Evolutionary conservation across 768 basidiomycete genomes (phyloP), one percentile per base, ranked within the genome.

Genomic region (Pisolithus marmoratus): DNA sequence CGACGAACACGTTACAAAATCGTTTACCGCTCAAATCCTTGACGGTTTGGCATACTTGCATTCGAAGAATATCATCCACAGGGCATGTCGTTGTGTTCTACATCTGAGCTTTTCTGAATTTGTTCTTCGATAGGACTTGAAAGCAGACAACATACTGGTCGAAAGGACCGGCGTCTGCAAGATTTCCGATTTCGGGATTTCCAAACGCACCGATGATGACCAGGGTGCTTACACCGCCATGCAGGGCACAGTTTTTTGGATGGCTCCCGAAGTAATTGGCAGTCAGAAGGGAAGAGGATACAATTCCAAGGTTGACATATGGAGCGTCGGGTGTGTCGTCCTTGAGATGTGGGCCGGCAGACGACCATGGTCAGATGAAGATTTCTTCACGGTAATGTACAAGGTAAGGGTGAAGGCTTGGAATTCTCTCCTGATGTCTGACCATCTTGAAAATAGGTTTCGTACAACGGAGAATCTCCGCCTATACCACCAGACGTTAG

Each of bases 171-270:
- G 96, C 1, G 73, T 87, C 22, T 96, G 94, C 78, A 98, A 98
- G 72, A 98, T 99, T 48, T 94, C 93, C 3, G 94, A 98, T 70
- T 97, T 97, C 63, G 96, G 96, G 38, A 97, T 98, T 52, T 95
- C 93, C n/a, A 98, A 97, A 71, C 81, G 90, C 54, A 93, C 84
- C 55, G 92, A 89, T 55, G 92, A 96, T 54, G 80, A 88, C 48
- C 84, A 89, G 57, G 79, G 84, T 48, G 88, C 88, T 46, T 84
- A 82, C 56, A 95, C 94, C 2, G 89, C 90, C 20, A 94, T 99
- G 92, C 90, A 93, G 66, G 96, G 96, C 23, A 94, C 94, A 19
- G 89, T 98, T 34, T 98, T 96, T 67, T 99, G 96, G 95, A 97
- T 98, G 95, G 94, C 94, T 9, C 94, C 94, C 0, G 94, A 93